phyloP scores from a whole-genome alignment of 2,329 filamentous ascomycete species.

The Alternaria arbusti region DNA sequence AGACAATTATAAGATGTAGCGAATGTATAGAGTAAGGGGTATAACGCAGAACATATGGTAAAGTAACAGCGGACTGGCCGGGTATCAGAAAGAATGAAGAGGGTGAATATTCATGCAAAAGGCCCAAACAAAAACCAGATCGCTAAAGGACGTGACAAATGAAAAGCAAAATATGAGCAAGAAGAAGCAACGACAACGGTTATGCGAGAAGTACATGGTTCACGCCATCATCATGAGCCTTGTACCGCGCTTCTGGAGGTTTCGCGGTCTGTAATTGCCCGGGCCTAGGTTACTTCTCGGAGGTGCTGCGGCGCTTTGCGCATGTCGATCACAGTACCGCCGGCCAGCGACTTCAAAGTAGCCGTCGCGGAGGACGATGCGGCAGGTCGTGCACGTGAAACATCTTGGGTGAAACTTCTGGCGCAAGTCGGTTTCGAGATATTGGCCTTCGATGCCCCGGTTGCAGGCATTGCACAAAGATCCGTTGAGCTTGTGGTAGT shows the following conservation, averaged over 20 bases:
- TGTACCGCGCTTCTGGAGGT: constrained; percentile 57
- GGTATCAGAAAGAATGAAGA: constrained; percentile 27
- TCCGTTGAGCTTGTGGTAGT: constrained; percentile 91
- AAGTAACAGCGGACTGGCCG: constrained; percentile 30
- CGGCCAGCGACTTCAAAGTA: constrained; percentile 88
- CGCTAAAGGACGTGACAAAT: constrained; percentile 17
- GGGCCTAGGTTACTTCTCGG: constrained; percentile 49
- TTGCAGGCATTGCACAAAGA: constrained; percentile 83
- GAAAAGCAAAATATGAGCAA: constrained; percentile 1
- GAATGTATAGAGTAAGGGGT: constrained; percentile 12
- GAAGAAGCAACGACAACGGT: background rate
- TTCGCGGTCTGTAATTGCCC: constrained; percentile 41
- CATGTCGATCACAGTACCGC: constrained; percentile 87
- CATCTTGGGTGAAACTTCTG: constrained; percentile 88
- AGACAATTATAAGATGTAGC: constrained; percentile 14
- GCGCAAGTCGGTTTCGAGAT: constrained; percentile 78
- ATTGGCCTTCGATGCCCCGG: constrained; percentile 89
- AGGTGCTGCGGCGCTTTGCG: constrained; percentile 62
- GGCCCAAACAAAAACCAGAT: constrained; percentile 3
- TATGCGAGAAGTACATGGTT: constrained; percentile 10
- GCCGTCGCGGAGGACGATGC: constrained; percentile 74
- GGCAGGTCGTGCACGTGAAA: constrained; percentile 83
- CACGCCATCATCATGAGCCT: constrained; percentile 59
- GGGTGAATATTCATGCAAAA: constrained; percentile 21
- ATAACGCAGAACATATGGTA: constrained; percentile 8